Evolutionary conservation across 2,329 filamentous ascomycete genomes (phyloP), one percentile per base, ranked within the genome.

Genomic region (Ascochyta clinopodiicola): DNA sequence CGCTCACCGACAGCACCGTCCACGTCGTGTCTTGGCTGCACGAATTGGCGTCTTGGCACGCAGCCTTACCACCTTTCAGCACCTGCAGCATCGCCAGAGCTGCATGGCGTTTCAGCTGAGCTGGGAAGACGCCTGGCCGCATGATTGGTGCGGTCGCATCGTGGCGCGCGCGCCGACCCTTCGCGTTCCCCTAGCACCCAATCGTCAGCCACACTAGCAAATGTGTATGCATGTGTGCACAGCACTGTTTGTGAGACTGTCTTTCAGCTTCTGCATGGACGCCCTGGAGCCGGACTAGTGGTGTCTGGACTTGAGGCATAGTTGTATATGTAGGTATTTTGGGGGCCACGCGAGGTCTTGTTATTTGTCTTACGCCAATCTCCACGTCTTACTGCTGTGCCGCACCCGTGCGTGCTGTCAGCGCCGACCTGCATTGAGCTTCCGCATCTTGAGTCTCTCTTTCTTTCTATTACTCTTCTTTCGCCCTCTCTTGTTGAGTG

Each of bases 341-440:
- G 38, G 44, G 39, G 39, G 32, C 38, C 48, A 38, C 9, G 25
- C 27, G 15, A 44, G 15, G 34, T 25, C 47, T 47, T 31, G 37
- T 53, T 43, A 36, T 43, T 32, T 44, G 44, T 44, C 51, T 54
- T 48, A 49, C 51, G n/a, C 21, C 10, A 47, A 48, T 54, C n/a
- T 48, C 44, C 44, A 44, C 39, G 21, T 44, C 51, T 49, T 34
- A 44, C 50, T 24, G 39, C 44, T 48, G 51, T 49, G 51, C 51
- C 51, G 48, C 51, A 38, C 24, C 27, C 35, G 44, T 47, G 48
- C 22, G 22, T 24, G 22, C 48, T 25, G 39, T 29, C 38, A 44
- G 44, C 39, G 39, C 51, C 38, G 34, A 19, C 39, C 17, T 19
- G n/a, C 29, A 6, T 4, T 21, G 44, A 39, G 34, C 27, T 32